Evolutionary conservation across 192 early-diverging fungal genomes (phyloP).

Genomic region (Backusella luteola): DNA sequence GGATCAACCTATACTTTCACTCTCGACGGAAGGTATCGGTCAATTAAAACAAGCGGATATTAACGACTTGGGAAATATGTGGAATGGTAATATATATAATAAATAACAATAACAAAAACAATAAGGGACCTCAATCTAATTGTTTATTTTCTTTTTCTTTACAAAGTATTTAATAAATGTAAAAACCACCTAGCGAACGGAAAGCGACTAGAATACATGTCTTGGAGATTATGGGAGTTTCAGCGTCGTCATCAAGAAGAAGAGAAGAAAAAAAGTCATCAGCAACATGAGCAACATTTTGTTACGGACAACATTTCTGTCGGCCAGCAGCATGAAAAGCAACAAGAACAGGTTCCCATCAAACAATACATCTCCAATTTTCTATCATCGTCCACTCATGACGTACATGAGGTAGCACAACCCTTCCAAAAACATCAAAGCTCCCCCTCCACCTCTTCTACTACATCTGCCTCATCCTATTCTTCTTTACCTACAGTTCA

Average conservation of each 20-base stretch:
- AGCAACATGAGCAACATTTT: not conserved
- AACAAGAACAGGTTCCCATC: not conserved
- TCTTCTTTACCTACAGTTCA: not conserved
- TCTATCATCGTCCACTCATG: constrained; percentile 9
- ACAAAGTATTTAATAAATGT: constrained; percentile 33
- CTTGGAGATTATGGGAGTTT: constrained; percentile 34
- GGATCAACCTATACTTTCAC: constrained; percentile 17
- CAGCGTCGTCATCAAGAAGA: not conserved
- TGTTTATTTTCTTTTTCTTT: not conserved
- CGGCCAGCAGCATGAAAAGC: not conserved
- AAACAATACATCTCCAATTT: constrained; percentile 8
- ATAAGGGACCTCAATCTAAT: not conserved
- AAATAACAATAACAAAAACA: not conserved
- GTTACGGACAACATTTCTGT: not conserved
- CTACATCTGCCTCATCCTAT: not conserved
- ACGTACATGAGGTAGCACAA: constrained; percentile 4
- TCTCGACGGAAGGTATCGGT: constrained; percentile 6
- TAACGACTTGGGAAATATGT: constrained; percentile 18
- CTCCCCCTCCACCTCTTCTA: not conserved
- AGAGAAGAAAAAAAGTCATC: not conserved
- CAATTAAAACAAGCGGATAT: constrained; percentile 9
- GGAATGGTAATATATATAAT: constrained; percentile 16
- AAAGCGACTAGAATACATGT: constrained; percentile 33
- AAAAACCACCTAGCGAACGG: constrained; percentile 26
- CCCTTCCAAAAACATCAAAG: not conserved